Conservation (phyloP, 1,284 basidiomycete species). For the Rhodofomes roseus region DNA sequence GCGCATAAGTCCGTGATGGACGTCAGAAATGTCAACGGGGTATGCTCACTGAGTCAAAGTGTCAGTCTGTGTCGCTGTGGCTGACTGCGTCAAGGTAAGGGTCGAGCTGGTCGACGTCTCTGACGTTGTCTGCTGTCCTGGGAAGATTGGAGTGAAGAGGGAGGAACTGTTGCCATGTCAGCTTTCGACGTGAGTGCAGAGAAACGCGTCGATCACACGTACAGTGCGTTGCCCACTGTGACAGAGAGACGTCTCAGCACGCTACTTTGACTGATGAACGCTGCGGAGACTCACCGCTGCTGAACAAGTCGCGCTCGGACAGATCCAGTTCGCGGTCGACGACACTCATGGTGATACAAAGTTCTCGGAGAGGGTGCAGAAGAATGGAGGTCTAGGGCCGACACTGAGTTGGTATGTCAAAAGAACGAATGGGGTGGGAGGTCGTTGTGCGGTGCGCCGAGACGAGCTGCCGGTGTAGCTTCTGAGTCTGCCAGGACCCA, state of each 20-base stretch:
- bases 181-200: not conserved
- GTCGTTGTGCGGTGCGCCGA: not conserved
- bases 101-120: not conserved
- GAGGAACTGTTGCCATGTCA: not conserved
- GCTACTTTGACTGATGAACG: not conserved
- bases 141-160: not conserved
- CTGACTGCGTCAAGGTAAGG: not conserved
- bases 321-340: not conserved
- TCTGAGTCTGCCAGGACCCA: conserved; percentile 13
- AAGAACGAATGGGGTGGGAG: conserved; percentile 1
- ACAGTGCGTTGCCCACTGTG: not conserved
- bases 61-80: not conserved
- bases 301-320: conserved; percentile 2
- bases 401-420: not conserved
- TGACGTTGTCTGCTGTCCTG: conserved; percentile 1
- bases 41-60: not conserved
- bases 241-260: not conserved
- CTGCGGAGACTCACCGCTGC: conserved; percentile 6
- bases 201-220: not conserved
- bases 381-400: conserved; percentile 1
- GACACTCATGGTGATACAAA: not conserved
- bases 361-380: not conserved
- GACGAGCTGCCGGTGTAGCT: not conserved
- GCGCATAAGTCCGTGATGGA: not conserved
- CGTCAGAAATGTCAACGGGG: not conserved